These are phyloP conservation scores for Pseudocercospora eumusae DNA, from an alignment of 2,329 filamentous ascomycete genomes.

Conservation along the genomic window DNA sequence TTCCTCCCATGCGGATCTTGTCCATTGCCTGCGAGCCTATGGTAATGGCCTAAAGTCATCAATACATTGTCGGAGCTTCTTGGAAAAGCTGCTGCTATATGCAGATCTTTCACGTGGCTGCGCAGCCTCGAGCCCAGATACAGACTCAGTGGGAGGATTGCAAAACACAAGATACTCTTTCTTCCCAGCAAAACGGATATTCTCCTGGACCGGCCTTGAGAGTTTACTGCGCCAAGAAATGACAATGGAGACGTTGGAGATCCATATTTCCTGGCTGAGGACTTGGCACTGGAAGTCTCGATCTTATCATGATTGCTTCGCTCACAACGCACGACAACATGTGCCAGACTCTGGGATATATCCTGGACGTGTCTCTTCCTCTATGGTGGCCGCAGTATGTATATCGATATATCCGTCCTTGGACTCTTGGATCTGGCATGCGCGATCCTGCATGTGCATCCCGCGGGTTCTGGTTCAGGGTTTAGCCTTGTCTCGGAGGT, in stretches of 20 bases:
- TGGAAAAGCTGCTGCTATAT: neutral
- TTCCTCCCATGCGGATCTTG: no score
- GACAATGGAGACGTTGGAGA: neutral
- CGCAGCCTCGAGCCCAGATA: neutral
- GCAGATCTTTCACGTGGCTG: neutral
- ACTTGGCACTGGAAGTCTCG: neutral
- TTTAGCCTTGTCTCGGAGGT: conserved; percentile 1
- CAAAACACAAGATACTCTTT: neutral
- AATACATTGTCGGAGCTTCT: no score
- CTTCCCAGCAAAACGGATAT: no score
- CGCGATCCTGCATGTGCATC: neutral
- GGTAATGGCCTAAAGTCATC: no score
- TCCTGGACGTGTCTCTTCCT: neutral
- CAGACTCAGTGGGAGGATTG: neutral
- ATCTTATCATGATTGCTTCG: neutral
- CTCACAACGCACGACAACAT: neutral
- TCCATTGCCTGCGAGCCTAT: no score
- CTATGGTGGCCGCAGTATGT: neutral
- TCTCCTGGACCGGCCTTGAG: neutral
- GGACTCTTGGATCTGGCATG: conserved; percentile 1
- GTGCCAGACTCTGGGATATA: neutral
- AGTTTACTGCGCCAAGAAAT: neutral
- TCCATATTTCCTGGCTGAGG: neutral
- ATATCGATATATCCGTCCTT: neutral
- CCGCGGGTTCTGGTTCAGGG: neutral